Percentiles rank a stretch among this genome's conserved stretches.
Conservation (phyloP, 371 early-diverging fungal genomes). For the Mucor indicus region DNA sequence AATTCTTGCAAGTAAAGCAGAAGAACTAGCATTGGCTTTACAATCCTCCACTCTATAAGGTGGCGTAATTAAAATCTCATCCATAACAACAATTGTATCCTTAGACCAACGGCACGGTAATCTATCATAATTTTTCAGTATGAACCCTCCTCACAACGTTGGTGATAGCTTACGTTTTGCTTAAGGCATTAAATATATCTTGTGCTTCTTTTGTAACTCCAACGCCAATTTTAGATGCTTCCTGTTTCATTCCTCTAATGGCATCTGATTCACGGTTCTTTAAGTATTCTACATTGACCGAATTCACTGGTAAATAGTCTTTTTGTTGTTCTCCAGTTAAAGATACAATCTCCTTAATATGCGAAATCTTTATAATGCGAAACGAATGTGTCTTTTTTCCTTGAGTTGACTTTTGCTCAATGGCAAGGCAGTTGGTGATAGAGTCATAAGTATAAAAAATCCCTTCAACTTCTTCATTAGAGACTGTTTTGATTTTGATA, state of each 20-base stretch:
- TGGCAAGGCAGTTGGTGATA: conserved; percentile 60
- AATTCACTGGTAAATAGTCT: conserved; percentile 13
- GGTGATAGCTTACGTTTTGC: conserved; percentile 65
- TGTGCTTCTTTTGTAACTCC: conserved; percentile 79
- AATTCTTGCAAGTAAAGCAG: conserved; percentile 64
- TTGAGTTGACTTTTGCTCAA: conserved; percentile 34
- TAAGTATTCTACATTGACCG: conserved; percentile 55
- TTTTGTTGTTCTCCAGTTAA: conserved; percentile 8
- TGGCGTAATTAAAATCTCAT: conserved; percentile 76
- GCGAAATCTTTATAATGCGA: conserved; percentile 59
- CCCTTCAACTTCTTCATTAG: conserved; percentile 60
- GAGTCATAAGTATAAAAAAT: conserved; percentile 61
- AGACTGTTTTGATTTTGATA: conserved; percentile 54
- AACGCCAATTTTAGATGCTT: conserved; percentile 73
- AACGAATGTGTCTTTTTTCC: conserved; percentile 32
- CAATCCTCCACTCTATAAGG: conserved; percentile 76
- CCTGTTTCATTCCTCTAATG: conserved; percentile 51
- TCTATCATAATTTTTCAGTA: conserved; percentile 23
- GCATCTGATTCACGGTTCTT: conserved; percentile 63
- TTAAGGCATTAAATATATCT: conserved; percentile 78
- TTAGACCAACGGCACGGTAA: conserved; percentile 82
- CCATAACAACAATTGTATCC: conserved; percentile 76
- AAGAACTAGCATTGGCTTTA: conserved; percentile 51
- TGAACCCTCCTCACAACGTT: not conserved
- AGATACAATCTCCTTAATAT: conserved; percentile 55